phyloP scores from a whole-genome alignment of 73 alveolate genomes.

The Paramecium primaurelia region DNA sequence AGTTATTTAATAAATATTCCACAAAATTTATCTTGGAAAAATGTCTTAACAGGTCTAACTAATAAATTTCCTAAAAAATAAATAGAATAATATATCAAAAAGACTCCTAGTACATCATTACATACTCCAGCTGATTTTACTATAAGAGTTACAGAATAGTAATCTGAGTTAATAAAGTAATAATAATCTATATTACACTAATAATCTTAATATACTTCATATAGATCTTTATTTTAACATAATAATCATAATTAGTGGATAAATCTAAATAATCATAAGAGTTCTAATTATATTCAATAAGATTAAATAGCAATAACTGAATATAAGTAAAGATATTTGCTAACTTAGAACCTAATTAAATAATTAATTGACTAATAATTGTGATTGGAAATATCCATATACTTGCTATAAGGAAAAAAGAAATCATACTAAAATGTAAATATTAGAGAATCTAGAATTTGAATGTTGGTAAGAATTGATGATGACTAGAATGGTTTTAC shows the following conservation, averaged over 20 bases:
- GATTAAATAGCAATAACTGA: not conserved
- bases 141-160: not conserved
- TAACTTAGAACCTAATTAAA: not conserved
- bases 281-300: not conserved
- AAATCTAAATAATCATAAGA: not conserved
- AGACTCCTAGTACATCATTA: not conserved
- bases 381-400: not conserved
- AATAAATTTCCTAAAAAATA: not conserved
- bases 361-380: not conserved
- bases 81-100: not conserved
- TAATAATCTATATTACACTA: not conserved
- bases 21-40: not conserved
- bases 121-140: conserved; percentile 20
- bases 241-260: not conserved
- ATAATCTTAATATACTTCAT: not conserved
- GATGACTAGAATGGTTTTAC: not conserved
- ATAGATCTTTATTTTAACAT: not conserved
- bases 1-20: not conserved
- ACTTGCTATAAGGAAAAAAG: not conserved
- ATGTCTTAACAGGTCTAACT: not conserved
- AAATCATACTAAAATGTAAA: not conserved
- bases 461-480: not conserved
- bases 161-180: not conserved
- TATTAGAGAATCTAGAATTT: not conserved
- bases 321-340: not conserved